phyloP scores from a whole-genome alignment of 176 grass and related monocot genomes.

The Neostapfia colusana region DNA sequence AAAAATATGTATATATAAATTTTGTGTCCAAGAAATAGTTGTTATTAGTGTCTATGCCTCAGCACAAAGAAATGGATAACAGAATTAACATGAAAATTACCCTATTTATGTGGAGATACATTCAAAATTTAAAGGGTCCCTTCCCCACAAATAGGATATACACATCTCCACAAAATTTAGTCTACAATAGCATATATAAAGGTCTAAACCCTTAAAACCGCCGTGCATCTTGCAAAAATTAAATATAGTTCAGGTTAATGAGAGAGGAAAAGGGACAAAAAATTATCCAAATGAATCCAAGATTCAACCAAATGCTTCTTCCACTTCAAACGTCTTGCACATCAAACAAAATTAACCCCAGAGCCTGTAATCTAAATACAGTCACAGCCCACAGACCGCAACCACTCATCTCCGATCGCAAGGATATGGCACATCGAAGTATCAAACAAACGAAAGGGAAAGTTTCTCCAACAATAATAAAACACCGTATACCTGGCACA shows the following conservation, averaged over 20 bases:
- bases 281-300: neutral
- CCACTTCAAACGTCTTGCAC: neutral
- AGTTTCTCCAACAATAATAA: neutral
- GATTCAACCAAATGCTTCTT: neutral
- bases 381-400: neutral
- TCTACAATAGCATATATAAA: neutral
- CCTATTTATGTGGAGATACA: neutral
- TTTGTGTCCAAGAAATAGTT: neutral
- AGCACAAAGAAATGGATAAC: neutral
- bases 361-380: neutral
- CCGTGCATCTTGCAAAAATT: neutral
- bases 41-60: neutral
- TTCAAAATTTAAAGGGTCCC: neutral
- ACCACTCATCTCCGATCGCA: neutral
- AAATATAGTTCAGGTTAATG: neutral
- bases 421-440: neutral
- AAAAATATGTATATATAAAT: too few species aligned
- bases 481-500: conserved; percentile 75
- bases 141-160: neutral
- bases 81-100: conserved; percentile 4
- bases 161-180: neutral
- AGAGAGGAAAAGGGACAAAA: neutral
- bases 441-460: neutral
- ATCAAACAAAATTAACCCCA: neutral
- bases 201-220: neutral